phyloP scores from a whole-genome alignment of 2,329 filamentous ascomycete species.

The Sordariomycetes sp. region DNA sequence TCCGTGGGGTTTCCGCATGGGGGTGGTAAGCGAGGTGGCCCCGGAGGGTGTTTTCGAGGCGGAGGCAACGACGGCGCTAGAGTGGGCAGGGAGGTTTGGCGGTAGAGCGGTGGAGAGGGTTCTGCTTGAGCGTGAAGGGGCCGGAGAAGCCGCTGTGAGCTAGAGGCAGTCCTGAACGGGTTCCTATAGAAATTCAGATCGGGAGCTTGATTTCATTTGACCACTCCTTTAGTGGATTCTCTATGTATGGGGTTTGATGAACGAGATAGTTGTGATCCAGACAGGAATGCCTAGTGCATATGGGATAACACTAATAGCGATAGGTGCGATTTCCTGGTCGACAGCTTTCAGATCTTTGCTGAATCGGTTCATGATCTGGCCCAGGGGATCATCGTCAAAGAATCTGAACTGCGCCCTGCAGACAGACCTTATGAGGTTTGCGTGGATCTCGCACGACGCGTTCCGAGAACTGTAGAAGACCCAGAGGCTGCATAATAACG shows the following conservation, averaged over 20 bases:
- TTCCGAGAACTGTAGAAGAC: slow-evolving; percentile 86
- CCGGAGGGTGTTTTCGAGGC: too few species aligned
- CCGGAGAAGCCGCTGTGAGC: too few species aligned
- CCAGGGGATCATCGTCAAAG: slow-evolving; percentile 91
- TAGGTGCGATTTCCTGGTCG: slow-evolving; percentile 89
- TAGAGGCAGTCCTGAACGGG: too few species aligned
- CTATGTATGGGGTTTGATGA: too few species aligned
- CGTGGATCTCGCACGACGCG: slow-evolving; percentile 78
- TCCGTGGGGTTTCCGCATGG: too few species aligned
- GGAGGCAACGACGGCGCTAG: too few species aligned
- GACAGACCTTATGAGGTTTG: slow-evolving; percentile 64
- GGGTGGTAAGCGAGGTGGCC: too few species aligned
- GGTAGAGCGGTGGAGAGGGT: not conserved
- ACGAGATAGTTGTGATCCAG: slow-evolving; percentile 81
- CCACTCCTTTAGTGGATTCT: too few species aligned
- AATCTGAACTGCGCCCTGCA: slow-evolving; percentile 92
- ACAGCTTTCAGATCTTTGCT: slow-evolving; percentile 94
- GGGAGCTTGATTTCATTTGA: too few species aligned
- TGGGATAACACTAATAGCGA: slow-evolving; percentile 68
- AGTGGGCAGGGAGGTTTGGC: not conserved
- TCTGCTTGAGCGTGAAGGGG: too few species aligned
- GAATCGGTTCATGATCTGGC: slow-evolving; percentile 96
- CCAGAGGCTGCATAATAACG: slow-evolving; percentile 72
- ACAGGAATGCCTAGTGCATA: slow-evolving; percentile 57
- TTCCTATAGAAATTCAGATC: too few species aligned